Evolutionary conservation across 371 early-diverging fungal genomes (phyloP), one percentile per base, ranked within the genome.

Genomic region (Mucor irregularis): DNA sequence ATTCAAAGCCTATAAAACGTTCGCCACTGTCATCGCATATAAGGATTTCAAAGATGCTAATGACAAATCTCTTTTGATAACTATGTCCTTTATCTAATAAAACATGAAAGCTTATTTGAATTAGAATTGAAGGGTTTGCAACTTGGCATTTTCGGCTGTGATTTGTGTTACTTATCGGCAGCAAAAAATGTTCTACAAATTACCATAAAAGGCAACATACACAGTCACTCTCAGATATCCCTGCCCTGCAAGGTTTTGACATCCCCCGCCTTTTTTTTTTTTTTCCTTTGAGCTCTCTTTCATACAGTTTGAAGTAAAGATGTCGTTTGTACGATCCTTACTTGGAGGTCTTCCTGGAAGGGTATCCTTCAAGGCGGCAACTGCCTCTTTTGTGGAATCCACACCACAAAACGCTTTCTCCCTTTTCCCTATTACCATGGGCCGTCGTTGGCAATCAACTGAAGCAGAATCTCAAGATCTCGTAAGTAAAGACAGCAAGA

Each of bases 261-360:
- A 33, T 33, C 33, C 33, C 33, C 33, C 8, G 8, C 33, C 13
- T 33, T 33, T 33, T 33, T 33, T 8, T 33, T 33, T 13, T 33
- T 33, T 33, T 33, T 33, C 6, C 33, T 33, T 13, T 33, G 6
- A 33, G 8, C n/a, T n/a, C n/a, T n/a, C n/a, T n/a, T n/a, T n/a
- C n/a, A n/a, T n/a, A n/a, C n/a, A n/a, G n/a, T n/a, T n/a, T n/a
- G n/a, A n/a, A n/a, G n/a, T n/a, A n/a, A n/a, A n/a, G n/a, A 78
- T 78, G 78, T 68, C 71, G 46, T 74, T 78, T 59, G 69, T 72
- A 52, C 73, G 74, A 50, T 69, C 73, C 58, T 66, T 78, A 34
- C 62, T 74, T 53, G 78, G 78, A 56, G 75, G 68, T 33, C 58
- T 71, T 55, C 69, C 76, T 30, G 67, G 66, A 44, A 73, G 62